Conservation (phyloP, 495 filamentous ascomycete species). For the Aspergillus incahuasiensis region DNA sequence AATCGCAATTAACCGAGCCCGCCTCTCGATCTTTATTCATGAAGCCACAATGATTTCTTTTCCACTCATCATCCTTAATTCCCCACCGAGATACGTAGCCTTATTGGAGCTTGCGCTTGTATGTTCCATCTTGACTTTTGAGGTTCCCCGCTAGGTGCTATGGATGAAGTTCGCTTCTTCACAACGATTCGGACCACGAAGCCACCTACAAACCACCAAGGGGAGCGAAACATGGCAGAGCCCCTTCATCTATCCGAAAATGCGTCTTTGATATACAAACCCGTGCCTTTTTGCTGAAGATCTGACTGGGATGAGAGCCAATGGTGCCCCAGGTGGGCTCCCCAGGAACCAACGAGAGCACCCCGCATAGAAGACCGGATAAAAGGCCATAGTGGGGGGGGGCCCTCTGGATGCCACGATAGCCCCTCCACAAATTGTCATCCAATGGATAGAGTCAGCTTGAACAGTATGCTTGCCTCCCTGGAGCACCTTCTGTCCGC, state of each 20-base stretch:
- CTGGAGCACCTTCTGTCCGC: constrained; percentile 4
- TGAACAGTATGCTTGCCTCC: constrained; percentile 7
- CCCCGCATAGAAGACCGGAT: constrained; percentile 14
- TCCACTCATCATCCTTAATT: neutral
- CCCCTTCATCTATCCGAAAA: neutral
- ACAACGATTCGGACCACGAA: neutral
- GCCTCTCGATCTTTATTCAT: neutral
- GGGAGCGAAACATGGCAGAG: neutral
- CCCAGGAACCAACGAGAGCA: neutral
- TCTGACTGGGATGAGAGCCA: neutral
- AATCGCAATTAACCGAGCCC: constrained; percentile 9
- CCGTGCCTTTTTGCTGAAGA: neutral
- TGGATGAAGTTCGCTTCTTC: neutral
- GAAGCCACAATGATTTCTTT: neutral
- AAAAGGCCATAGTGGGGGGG: constrained; percentile 12
- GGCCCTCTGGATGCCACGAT: constrained; percentile 1
- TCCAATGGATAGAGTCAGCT: neutral
- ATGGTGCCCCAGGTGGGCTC: neutral
- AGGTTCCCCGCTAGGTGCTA: neutral
- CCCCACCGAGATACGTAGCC: neutral
- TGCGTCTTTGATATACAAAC: neutral
- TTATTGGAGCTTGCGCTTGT: neutral
- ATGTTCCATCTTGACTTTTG: neutral
- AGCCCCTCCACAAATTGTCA: neutral
- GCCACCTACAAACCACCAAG: neutral